Evolutionary conservation across 164 flowering plant genomes (phyloP).

Genomic region (Taxillus chinensis): DNA sequence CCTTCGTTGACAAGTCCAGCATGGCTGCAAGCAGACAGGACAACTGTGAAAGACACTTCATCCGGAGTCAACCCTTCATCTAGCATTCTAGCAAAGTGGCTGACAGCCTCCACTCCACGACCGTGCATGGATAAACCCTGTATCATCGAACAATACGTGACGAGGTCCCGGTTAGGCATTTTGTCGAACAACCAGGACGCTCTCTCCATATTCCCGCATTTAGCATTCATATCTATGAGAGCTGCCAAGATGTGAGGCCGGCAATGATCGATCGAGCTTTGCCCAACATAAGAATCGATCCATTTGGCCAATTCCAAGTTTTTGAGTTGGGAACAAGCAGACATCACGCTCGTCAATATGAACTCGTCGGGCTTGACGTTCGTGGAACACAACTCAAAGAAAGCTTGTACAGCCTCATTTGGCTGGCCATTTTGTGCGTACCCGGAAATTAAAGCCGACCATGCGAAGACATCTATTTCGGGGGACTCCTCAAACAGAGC

Average conservation of each 20-base stretch:
- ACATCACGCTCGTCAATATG: slow-evolving; percentile 49
- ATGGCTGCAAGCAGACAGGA: slow-evolving; percentile 51
- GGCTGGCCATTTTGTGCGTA: slow-evolving; percentile 60
- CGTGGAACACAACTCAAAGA: slow-evolving; percentile 24
- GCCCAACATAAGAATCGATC: slow-evolving; percentile 33
- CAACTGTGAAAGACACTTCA: slow-evolving; percentile 55
- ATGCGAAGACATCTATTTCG: slow-evolving; percentile 33
- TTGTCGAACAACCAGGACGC: slow-evolving; percentile 34
- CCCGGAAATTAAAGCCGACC: slow-evolving; percentile 66
- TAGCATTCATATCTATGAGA: slow-evolving; percentile 61
- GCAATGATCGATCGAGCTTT: slow-evolving; percentile 21
- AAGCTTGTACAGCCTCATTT: slow-evolving; percentile 37
- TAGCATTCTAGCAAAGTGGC: slow-evolving; percentile 42
- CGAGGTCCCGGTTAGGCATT: slow-evolving; percentile 31
- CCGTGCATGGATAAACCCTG: slow-evolving; percentile 57
- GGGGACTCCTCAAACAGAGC: slow-evolving; percentile 37
- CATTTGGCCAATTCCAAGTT: slow-evolving; percentile 33
- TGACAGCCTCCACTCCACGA: slow-evolving; percentile 34
- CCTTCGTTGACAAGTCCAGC: slow-evolving; percentile 65
- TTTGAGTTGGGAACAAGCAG: slow-evolving; percentile 56
- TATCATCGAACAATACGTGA: slow-evolving; percentile 60
- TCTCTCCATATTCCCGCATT: slow-evolving; percentile 57
- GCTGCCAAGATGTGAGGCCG: slow-evolving; percentile 39
- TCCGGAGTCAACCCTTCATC: slow-evolving; percentile 48
- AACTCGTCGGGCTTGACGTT: slow-evolving; percentile 43